Evolutionary conservation across 2,329 filamentous ascomycete species (phyloP).

Genomic region (Lasiodiplodia theobromae): DNA sequence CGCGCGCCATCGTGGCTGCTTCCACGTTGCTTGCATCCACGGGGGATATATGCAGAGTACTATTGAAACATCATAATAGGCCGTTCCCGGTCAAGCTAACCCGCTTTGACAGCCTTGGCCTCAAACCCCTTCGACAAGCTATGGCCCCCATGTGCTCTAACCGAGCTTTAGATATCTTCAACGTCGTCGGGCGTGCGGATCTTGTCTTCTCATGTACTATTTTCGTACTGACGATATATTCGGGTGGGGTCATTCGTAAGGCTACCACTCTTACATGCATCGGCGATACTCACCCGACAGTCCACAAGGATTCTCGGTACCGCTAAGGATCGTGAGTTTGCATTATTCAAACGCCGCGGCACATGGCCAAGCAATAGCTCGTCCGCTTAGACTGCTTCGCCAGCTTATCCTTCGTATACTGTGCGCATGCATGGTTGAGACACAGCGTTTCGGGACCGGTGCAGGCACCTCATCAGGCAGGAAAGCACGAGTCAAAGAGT

Average conservation of each 20-base stretch:
- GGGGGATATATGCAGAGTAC: constrained; percentile 3
- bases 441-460: background rate
- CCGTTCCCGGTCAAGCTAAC: background rate
- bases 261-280: constrained; percentile 9
- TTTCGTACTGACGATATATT: background rate
- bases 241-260: background rate
- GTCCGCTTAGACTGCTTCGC: constrained; percentile 12
- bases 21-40: background rate
- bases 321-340: background rate
- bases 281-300: background rate
- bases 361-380: constrained; percentile 5
- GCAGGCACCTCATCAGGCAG: constrained; percentile 2
- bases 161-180: background rate
- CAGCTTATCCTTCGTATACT: background rate
- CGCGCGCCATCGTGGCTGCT: constrained; percentile 11
- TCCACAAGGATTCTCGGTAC: background rate
- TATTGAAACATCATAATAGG: constrained; percentile 14
- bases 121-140: background rate
- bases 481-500: background rate
- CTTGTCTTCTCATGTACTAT: background rate
- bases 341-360: background rate
- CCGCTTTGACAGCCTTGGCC: background rate
- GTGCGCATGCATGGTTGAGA: background rate
- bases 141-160: background rate
- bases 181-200: background rate